Conservation (phyloP, 2,329 filamentous ascomycete species). For the Colletotrichum theobromicola region DNA sequence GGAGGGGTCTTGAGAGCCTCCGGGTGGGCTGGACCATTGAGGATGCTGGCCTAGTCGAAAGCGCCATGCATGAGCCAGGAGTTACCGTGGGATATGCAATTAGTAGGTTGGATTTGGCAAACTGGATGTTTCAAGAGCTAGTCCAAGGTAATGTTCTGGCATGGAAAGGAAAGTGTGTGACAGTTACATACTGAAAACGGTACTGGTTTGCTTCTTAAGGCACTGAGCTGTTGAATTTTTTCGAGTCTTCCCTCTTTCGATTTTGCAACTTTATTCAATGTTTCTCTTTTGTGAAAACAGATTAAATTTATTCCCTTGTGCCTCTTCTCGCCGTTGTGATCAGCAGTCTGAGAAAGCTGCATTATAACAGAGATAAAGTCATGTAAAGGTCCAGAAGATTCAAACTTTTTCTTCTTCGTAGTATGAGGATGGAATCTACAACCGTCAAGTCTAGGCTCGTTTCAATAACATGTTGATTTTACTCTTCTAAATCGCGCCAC, state of each 20-base stretch:
- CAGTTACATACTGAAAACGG: not conserved
- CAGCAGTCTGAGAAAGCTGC: not conserved
- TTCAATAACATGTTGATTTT: accelerated
- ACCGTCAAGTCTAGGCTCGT: accelerated
- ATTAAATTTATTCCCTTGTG: no score
- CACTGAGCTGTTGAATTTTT: no score
- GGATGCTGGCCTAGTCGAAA: not conserved
- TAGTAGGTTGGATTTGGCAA: not conserved
- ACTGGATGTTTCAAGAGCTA: conserved; percentile 9
- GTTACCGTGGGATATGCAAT: not conserved
- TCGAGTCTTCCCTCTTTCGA: no score
- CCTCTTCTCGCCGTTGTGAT: no score
- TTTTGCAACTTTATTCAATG: no score
- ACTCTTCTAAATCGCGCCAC: not conserved
- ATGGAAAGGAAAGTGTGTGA: not conserved
- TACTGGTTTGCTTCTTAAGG: not conserved
- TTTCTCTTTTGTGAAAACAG: no score
- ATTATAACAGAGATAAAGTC: accelerated
- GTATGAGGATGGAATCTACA: not conserved
- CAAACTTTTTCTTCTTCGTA: not conserved
- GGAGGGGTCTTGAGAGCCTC: not conserved
- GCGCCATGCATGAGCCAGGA: not conserved
- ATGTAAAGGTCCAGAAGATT: not conserved
- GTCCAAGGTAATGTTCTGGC: not conserved
- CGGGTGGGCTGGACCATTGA: not conserved